Percentiles rank a stretch among this genome's conserved stretches.
Conservation (phyloP, 2,329 filamentous ascomycete genomes). For the Colletotrichum sp. region DNA sequence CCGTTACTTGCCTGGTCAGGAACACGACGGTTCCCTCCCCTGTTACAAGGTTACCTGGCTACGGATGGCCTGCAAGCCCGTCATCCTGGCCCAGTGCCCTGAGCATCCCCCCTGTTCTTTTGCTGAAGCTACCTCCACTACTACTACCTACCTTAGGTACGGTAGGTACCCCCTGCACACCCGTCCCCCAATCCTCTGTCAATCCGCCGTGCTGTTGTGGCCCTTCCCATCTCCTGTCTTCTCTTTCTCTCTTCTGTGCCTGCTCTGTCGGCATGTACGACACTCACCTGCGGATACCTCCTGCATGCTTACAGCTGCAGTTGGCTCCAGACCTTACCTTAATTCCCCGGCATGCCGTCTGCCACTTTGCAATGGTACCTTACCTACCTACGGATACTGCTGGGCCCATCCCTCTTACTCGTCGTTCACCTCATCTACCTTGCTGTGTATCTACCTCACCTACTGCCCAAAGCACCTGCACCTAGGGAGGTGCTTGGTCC, state of each 20-base stretch:
- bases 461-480: not conserved
- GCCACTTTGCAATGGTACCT: not conserved
- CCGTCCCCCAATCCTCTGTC: not conserved
- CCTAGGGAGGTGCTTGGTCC: slow-evolving; percentile 13
- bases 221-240: not conserved
- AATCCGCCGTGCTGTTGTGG: not conserved
- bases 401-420: not conserved
- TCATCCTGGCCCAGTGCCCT: not conserved
- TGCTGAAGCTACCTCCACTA: not conserved
- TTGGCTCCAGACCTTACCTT: not conserved
- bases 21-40: not conserved
- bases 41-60: not conserved
- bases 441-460: not conserved
- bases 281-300: not conserved
- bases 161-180: slow-evolving; percentile 4
- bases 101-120: not conserved
- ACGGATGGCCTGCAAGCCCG: not conserved
- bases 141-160: too few species aligned
- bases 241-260: not conserved
- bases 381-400: not conserved
- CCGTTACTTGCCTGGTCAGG: not conserved
- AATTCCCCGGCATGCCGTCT: not conserved
- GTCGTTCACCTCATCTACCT: not conserved
- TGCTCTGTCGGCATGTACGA: not conserved
- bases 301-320: not conserved